Conservation (phyloP, 1,139 yeast species). For the Suhomyces wounanorum region DNA sequence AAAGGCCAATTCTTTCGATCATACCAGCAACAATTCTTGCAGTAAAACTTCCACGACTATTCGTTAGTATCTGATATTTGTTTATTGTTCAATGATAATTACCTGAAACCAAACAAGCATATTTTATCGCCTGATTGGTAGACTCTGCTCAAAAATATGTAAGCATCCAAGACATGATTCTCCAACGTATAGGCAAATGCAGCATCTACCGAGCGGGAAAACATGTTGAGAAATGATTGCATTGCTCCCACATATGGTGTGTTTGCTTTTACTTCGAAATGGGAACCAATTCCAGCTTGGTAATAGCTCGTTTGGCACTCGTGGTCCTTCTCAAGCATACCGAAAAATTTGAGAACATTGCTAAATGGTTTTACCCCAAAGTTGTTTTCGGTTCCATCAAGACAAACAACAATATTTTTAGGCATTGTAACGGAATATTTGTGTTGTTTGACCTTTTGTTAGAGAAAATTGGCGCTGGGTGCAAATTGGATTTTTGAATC, state of each 20-base stretch:
- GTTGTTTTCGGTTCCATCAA: conserved; percentile 64
- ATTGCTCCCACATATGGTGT: conserved; percentile 17
- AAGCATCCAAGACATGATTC: conserved; percentile 57
- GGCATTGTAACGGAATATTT: background rate
- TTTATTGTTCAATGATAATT: conserved; percentile 7
- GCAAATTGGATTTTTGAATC: background rate
- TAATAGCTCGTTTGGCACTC: conserved; percentile 55
- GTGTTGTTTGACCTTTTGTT: too few species aligned
- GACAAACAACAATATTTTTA: conserved; percentile 45
- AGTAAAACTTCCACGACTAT: conserved; percentile 63
- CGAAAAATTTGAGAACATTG: conserved; percentile 55
- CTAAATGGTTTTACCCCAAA: conserved; percentile 60
- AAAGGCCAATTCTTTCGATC: conserved; percentile 61
- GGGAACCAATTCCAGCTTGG: conserved; percentile 66
- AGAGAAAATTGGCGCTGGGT: conserved; percentile 1
- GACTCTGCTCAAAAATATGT: conserved; percentile 49
- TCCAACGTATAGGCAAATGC: conserved; percentile 56
- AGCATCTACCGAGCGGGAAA: conserved; percentile 37
- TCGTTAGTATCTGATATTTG: background rate
- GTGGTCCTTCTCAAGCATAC: conserved; percentile 48
- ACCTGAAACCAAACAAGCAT: conserved; percentile 59
- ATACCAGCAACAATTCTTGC: conserved; percentile 65
- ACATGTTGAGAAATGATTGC: background rate
- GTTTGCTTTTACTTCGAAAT: conserved; percentile 40
- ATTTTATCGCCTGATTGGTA: conserved; percentile 53